Evolutionary conservation across 345 rosid species (phyloP).

Genomic region (Firmiana major): DNA sequence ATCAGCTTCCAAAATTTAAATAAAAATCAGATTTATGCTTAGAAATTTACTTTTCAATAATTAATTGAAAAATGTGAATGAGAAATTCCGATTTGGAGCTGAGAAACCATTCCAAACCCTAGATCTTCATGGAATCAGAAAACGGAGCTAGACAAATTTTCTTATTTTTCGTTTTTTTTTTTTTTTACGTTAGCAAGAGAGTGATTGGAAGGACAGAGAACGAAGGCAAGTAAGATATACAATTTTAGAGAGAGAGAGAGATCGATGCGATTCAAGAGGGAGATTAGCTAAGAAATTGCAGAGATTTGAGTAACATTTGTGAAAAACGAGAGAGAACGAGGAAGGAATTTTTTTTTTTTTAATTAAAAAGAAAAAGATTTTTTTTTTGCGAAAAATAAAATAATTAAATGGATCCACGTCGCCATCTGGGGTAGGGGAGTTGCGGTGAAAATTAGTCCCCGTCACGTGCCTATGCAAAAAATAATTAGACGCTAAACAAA

Average conservation of each 20-base stretch:
- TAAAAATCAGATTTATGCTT: background rate
- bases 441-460: no score
- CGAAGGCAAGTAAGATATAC: conserved; percentile 13
- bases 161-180: background rate
- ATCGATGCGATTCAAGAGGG: conserved; percentile 30
- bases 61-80: background rate
- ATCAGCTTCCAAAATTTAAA: background rate
- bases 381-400: background rate
- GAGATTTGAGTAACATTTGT: conserved; percentile 13
- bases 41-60: background rate
- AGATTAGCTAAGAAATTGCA: conserved; percentile 19
- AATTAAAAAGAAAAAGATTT: background rate
- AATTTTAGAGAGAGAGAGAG: conserved; percentile 7
- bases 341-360: background rate
- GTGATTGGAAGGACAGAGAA: conserved; percentile 23
- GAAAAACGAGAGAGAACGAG: background rate
- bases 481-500: no score
- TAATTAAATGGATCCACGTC: background rate
- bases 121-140: conserved; percentile 34
- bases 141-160: background rate
- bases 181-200: background rate
- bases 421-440: background rate
- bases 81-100: conserved; percentile 23
- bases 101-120: conserved; percentile 29
- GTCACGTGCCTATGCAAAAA: no score